Conservation (phyloP, 306 rosid species). For the Coriaria nepalensis region DNA sequence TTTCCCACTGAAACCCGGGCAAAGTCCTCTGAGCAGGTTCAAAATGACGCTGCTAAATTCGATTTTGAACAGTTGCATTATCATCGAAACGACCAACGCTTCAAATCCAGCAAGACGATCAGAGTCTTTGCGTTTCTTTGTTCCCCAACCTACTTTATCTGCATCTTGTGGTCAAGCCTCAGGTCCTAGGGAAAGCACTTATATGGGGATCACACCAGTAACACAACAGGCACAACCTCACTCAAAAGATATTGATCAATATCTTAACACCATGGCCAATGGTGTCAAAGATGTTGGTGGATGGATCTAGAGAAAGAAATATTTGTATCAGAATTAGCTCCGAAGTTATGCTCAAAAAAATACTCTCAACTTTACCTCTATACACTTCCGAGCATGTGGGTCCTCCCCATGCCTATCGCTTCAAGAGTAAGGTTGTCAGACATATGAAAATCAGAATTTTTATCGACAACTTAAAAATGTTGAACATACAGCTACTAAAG, state of each 20-base stretch:
- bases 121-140: background rate
- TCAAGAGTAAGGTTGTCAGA: conserved; percentile 52
- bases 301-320: conserved; percentile 24
- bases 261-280: conserved; percentile 10
- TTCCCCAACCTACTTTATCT: conserved; percentile 13
- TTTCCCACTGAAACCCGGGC: conserved; percentile 22
- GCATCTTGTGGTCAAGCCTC: conserved; percentile 14
- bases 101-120: background rate
- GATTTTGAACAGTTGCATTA: conserved; percentile 35
- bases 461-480: conserved; percentile 58
- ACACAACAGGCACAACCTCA: conserved; percentile 10
- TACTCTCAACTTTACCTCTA: conserved; percentile 34
- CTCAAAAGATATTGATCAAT: conserved; percentile 14
- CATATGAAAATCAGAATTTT: conserved; percentile 40
- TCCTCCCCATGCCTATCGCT: conserved; percentile 62
- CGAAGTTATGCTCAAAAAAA: conserved; percentile 55
- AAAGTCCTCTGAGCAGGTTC: conserved; percentile 45
- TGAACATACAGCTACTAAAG: conserved; percentile 73
- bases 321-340: conserved; percentile 54
- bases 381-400: conserved; percentile 71
- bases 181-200: conserved; percentile 5
- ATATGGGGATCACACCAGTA: conserved; percentile 2
- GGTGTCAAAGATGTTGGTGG: conserved; percentile 9
- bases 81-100: background rate
- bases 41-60: conserved; percentile 40